These are phyloP conservation scores for Xylaria sp. DNA, from an alignment of 2,329 filamentous ascomycete species.

Conservation along the genomic window DNA sequence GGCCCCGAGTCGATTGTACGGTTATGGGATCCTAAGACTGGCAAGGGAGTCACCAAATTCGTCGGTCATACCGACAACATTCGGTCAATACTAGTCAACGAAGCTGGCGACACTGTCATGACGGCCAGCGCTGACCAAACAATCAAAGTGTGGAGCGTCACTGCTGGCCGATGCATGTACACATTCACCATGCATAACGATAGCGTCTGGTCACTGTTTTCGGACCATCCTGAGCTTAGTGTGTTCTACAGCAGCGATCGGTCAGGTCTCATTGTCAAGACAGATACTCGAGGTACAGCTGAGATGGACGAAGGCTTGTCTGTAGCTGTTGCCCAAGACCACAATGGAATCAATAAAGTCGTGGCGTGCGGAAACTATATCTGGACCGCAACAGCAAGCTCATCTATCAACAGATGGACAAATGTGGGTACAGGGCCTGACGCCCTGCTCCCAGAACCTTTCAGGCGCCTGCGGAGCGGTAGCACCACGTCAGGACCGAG, in stretches of 20 bases:
- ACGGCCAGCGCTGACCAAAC: conserved; percentile 96
- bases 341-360: conserved; percentile 79
- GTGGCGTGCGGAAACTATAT: conserved; percentile 78
- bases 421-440: conserved; percentile 83
- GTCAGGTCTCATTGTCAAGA: conserved; percentile 94
- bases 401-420: conserved; percentile 91
- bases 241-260: conserved; percentile 96
- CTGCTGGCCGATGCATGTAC: conserved; percentile 94
- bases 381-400: conserved; percentile 90
- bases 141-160: conserved; percentile 97
- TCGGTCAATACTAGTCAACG: conserved; percentile 87
- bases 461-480: conserved; percentile 57
- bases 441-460: conserved; percentile 70
- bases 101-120: conserved; percentile 89
- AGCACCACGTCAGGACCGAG: conserved; percentile 53
- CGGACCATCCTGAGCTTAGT: conserved; percentile 83
- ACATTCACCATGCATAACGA: conserved; percentile 99
- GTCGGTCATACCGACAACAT: conserved; percentile 97
- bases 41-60: conserved; percentile 93
- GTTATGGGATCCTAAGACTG: conserved; percentile 89
- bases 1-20: conserved; percentile 94
- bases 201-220: conserved; percentile 96
- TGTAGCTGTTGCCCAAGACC: conserved; percentile 90
- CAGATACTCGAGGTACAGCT: conserved; percentile 80
- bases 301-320: conserved; percentile 87